These are phyloP conservation scores for Hermanozyma aechmeae DNA, from an alignment of 805 yeast species.

Conservation along the genomic window DNA sequence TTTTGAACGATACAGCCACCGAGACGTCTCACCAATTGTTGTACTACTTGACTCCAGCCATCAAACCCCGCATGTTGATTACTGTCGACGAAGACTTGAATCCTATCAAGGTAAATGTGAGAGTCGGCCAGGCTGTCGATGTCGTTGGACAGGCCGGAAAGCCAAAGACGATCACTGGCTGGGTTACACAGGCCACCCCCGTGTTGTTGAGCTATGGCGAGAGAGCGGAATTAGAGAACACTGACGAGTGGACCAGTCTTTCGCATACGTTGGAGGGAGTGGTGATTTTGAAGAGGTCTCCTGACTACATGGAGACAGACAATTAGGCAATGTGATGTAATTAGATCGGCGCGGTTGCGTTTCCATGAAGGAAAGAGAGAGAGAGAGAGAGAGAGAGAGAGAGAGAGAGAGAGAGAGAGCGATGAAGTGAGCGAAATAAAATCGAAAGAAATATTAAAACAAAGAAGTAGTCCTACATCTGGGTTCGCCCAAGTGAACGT, in stretches of 20 bases:
- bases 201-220: constrained; percentile 90
- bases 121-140: constrained; percentile 99
- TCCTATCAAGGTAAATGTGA: constrained; percentile 89
- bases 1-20: constrained; percentile 49
- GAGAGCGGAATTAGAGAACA: constrained; percentile 89
- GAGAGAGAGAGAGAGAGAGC: neutral
- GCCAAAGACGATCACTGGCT: constrained; percentile 97
- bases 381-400: neutral
- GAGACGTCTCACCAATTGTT: constrained; percentile 63
- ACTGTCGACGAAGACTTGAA: constrained; percentile 88
- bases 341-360: neutral
- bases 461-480: constrained; percentile 2
- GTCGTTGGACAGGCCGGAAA: constrained; percentile 99
- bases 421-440: neutral
- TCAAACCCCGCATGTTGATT: constrained; percentile 85
- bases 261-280: constrained; percentile 84
- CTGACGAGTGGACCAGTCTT: constrained; percentile 77
- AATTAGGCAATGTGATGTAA: constrained; percentile 5
- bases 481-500: constrained; percentile 26
- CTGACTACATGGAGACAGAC: constrained; percentile 66
- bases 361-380: neutral
- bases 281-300: constrained; percentile 86
- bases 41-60: constrained; percentile 78
- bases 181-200: constrained; percentile 99
- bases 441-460: neutral